Evolutionary conservation across 768 basidiomycete species (phyloP), one percentile per base, ranked within the genome.

Genomic region (Psilocybe subaeruginosa): DNA sequence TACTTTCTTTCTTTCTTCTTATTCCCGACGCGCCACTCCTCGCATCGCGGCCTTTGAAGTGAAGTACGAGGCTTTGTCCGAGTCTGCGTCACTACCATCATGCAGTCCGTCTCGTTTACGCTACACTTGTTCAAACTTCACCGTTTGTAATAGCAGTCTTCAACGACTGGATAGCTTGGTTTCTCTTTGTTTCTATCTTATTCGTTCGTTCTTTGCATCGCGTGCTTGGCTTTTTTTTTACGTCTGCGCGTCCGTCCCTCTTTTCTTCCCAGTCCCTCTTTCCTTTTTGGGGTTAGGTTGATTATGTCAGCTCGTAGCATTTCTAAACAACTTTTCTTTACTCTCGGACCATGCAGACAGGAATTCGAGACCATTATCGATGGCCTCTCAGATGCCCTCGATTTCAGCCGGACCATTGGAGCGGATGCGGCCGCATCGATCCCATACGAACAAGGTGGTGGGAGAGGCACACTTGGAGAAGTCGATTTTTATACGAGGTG

Each of bases 401-500:
- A 97, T 72, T 99, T 99, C 71, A 92, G 91, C 70, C 84, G 83
- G 12, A 95, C 93, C 0, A 92, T 98, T 57, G 97, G 95, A 3
- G 85, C 87, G 2, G 88, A 86, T 55, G 62, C 71, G 6, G 65
- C 69, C 29, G 61, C 64, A 30, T 80, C 84, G 3, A 79, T 79
- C 11, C 74, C 85, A 1, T 94, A 91, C 69, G 91, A 90, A 68
- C 82, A 78, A 27, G 88, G 95, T 19, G 91, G 92, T 2, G 85
- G 84, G 2, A 79, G 86, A 14, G 85, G 88, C 57, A 83, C 85
- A 11, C 79, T 95, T 19, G 92, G 92, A 27, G 95, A 93, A 69
- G 94, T 96, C 0, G 96, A 98, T 71, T 89, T 98, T 66, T 98
- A 93, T 77, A 95, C 93, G 3, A 95, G 92, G 94, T 87, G 60